A percentile compares a stretch with the other conserved stretches of the same genome.
phyloP scores from a whole-genome alignment of 495 filamentous ascomycete species.

The Astrothelium macrocarpum region DNA sequence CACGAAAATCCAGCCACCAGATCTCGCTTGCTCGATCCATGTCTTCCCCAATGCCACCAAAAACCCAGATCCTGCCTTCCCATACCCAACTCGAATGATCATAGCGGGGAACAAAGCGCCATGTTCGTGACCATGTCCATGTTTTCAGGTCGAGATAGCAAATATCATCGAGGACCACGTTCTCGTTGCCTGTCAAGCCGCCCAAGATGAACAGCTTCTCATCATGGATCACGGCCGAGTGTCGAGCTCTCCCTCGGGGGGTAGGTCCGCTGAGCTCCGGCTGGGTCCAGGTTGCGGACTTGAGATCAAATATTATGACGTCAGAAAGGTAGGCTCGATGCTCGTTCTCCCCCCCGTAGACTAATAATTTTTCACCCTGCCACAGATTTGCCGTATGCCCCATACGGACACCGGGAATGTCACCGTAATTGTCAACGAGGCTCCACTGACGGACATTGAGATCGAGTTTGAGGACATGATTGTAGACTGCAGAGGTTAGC shows the following conservation, averaged over 20 bases:
- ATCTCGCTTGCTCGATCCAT: conserved; percentile 94
- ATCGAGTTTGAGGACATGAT: conserved; percentile 86
- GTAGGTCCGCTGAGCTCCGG: conserved; percentile 73
- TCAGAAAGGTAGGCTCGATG: conserved; percentile 92
- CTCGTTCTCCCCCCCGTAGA: conserved; percentile 97
- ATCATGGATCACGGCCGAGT: conserved; percentile 89
- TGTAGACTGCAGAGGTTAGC: conserved; percentile 60
- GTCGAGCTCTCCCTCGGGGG: conserved; percentile 80
- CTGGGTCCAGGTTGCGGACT: conserved; percentile 87
- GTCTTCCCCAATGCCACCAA: conserved; percentile 83
- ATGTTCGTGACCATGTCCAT: conserved; percentile 93
- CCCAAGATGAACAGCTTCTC: conserved; percentile 93
- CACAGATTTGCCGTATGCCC: conserved; percentile 95
- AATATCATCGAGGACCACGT: conserved; percentile 83
- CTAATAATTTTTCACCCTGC: conserved; percentile 84
- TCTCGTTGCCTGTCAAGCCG: conserved; percentile 79
- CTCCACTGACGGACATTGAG: conserved; percentile 83
- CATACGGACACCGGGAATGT: conserved; percentile 97
- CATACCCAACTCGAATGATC: conserved; percentile 91
- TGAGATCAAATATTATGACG: conserved; percentile 88
- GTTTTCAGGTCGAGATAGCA: conserved; percentile 95
- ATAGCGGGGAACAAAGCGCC: conserved; percentile 87
- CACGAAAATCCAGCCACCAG: conserved; percentile 93
- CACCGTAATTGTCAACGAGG: conserved; percentile 94
- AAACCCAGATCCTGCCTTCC: conserved; percentile 91